phyloP scores from a whole-genome alignment of 2,329 filamentous ascomycete genomes.

The Camillea tinctor region DNA sequence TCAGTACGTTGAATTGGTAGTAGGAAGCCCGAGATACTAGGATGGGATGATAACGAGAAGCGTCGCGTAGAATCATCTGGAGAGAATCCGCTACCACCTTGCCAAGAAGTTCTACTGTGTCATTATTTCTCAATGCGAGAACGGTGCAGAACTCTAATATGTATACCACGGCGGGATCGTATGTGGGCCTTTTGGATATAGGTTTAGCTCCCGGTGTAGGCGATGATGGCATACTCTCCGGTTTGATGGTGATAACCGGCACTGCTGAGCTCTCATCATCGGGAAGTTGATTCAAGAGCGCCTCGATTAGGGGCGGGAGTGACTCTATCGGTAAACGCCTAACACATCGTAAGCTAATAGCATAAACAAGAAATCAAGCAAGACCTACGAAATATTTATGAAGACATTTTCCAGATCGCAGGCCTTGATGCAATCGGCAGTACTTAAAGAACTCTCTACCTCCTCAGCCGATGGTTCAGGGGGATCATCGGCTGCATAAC shows the following conservation, averaged over 20 bases:
- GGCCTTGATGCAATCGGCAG: slow-evolving; percentile 89
- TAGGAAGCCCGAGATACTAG: slow-evolving; percentile 80
- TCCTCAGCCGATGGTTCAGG: slow-evolving; percentile 97
- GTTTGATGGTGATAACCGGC: slow-evolving; percentile 79
- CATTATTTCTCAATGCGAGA: slow-evolving; percentile 71
- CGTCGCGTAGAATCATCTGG: slow-evolving; percentile 79
- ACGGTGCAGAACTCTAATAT: slow-evolving; percentile 89
- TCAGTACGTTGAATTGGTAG: slow-evolving; percentile 80
- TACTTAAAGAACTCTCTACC: slow-evolving; percentile 90
- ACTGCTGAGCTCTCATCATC: slow-evolving; percentile 73
- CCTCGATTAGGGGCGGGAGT: slow-evolving; percentile 63
- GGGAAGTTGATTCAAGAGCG: slow-evolving; percentile 79
- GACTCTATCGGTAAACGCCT: slow-evolving; percentile 62
- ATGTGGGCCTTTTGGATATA: slow-evolving; percentile 57
- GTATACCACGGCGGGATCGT: slow-evolving; percentile 85
- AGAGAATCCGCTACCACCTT: slow-evolving; percentile 77
- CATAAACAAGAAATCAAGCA: not conserved
- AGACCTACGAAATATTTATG: slow-evolving; percentile 72
- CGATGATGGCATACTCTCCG: slow-evolving; percentile 68
- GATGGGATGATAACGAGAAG: slow-evolving; percentile 76
- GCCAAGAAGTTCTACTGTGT: slow-evolving; percentile 70
- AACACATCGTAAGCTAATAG: slow-evolving; percentile 5
- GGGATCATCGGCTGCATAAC: slow-evolving; percentile 95
- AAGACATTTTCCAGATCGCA: slow-evolving; percentile 84
- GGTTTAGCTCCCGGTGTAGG: slow-evolving; percentile 60